Base-by-base conservation (phyloP, 2,329 filamentous ascomycete genomes). In the Periglandula ipomoeae region DNA sequence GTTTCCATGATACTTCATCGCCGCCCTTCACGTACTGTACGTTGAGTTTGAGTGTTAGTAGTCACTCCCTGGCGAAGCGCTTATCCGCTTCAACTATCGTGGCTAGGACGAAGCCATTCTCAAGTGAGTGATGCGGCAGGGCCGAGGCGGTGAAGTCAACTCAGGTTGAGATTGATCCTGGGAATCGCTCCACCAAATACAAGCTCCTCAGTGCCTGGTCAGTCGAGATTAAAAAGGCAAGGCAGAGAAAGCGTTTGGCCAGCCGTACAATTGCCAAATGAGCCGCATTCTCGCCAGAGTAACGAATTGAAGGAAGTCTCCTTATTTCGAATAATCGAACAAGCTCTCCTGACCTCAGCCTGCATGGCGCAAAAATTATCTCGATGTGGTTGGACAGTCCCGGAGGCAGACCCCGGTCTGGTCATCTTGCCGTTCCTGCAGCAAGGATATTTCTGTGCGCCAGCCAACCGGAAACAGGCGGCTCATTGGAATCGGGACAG, bases 401-500 rank as follows among this genome's bases (percentile, higher is more conserved):
- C 48, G 48, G 48, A 50, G 22, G 43, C 44, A 43, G 43, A 30
- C 39, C 35, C 30, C 17, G 24, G 37, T 37, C 27, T 7, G 11
- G n/a, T 5, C 5, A 20, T 17, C 22, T 13, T 15, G 19, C 37
- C 1, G 30, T 44, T 43, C 46, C 42, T 51, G 50, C 46, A 49
- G 41, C 41, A 41, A 47, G 40, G 45, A 41, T 46, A 24, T 19
- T 13, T 42, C 26, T 30, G 20, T n/a, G 5, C 37, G 22, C 39
- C 39, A 42, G 44, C 48, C 48, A 50, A 50, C 49, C 45, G 45
- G 49, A 37, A 24, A 30, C 20, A 30, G 26, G 45, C 45, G 35
- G 44, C 43, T 47, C 15, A 30, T 43, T 22, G 5, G 22, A 40
- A 34, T 40, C n/a, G 49, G 26, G 20, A 13, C 23, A 26, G 23